These are phyloP conservation scores for Pulveroboletus sp. DNA, from an alignment of 768 basidiomycete species.

Conservation along the genomic window DNA sequence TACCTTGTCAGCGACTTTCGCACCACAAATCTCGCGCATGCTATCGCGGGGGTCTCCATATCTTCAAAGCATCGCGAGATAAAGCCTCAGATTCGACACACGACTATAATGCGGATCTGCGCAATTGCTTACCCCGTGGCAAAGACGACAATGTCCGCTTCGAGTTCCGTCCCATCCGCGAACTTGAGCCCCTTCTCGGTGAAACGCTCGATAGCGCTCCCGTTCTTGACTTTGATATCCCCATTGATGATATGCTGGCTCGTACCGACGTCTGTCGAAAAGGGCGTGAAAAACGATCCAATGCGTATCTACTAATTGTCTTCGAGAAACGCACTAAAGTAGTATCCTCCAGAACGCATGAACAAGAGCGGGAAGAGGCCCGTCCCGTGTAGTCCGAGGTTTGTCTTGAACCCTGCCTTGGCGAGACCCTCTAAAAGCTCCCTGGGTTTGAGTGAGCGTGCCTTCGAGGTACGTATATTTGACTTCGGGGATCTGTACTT, in stretches of 20 bases:
- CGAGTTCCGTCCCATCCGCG: slow-evolving; percentile 28
- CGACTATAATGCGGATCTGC: background rate
- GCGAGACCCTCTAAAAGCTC: slow-evolving; percentile 36
- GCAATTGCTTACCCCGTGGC: slow-evolving; percentile 25
- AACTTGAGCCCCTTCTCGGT: slow-evolving; percentile 31
- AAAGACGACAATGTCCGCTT: slow-evolving; percentile 33
- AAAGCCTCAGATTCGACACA: no score
- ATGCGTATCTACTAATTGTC: background rate
- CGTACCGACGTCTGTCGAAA: slow-evolving; percentile 35
- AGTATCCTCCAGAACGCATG: slow-evolving; percentile 37
- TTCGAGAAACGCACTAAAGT: slow-evolving; percentile 30
- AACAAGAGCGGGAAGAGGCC: slow-evolving; percentile 31
- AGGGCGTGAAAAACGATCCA: background rate
- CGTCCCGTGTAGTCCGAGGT: slow-evolving; percentile 32
- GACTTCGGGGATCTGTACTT: background rate
- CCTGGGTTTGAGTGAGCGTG: slow-evolving; percentile 18
- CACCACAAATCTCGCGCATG: slow-evolving; percentile 44
- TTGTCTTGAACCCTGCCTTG: slow-evolving; percentile 37
- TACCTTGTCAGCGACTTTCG: slow-evolving; percentile 43
- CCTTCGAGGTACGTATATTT: background rate
- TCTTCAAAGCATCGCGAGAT: slow-evolving; percentile 27
- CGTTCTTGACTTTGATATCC: slow-evolving; percentile 51
- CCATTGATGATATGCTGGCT: slow-evolving; percentile 44
- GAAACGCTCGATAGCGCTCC: slow-evolving; percentile 31
- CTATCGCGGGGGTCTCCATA: slow-evolving; percentile 43